Base-by-base conservation (phyloP, 306 rosid species). In the Nissolia schottii region DNA sequence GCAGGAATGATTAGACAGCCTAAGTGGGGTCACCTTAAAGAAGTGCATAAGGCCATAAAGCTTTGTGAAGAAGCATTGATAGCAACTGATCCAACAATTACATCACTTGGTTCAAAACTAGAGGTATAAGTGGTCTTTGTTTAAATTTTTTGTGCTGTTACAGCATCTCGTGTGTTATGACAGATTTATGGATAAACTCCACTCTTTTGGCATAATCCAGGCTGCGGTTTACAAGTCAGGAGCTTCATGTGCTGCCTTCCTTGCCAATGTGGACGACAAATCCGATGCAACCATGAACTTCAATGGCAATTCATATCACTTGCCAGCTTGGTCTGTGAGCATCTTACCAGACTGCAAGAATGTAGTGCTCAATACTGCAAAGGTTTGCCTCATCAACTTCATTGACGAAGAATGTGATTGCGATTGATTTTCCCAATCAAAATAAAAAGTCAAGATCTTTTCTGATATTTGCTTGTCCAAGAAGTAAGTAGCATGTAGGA, bases 261-360 rank as follows among this genome's bases (percentile, higher is more conserved):
- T 95, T 29, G 95, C 99, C 61, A 95, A 91, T 15, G 75, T 79
- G 23, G 96, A 66, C 75, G 69, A 93, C 31, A 46, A 64, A 23
- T 85, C 95, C 23, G 97, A 86, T 37, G 89, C 77, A 83, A 86
- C 96, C 2, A 90, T 88, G 75, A 84, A 85, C 11, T 95, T 95
- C 82, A 84, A 77, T 63, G 97, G 96, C 51, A 89, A 89, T 34
- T 85, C 91, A 34, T 89, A 95, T 84, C 78, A 71, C 67, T 81
- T 95, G 87, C 99, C 97, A 35, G 96, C 99, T 2, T 95, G 99
- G 99, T 95, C 99, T 68, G 99, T 95, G 66, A 95, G 99, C 96
- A 95, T 95, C 77, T 81, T 95, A 85, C 99, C 99, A 2, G 99
- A 95, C 81, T 95, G 99, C 96, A 89, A 95, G 86, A 91, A 82